These are phyloP conservation scores for Strobilomyces dryophilus DNA, from an alignment of 768 basidiomycete species.

Conservation along the genomic window DNA sequence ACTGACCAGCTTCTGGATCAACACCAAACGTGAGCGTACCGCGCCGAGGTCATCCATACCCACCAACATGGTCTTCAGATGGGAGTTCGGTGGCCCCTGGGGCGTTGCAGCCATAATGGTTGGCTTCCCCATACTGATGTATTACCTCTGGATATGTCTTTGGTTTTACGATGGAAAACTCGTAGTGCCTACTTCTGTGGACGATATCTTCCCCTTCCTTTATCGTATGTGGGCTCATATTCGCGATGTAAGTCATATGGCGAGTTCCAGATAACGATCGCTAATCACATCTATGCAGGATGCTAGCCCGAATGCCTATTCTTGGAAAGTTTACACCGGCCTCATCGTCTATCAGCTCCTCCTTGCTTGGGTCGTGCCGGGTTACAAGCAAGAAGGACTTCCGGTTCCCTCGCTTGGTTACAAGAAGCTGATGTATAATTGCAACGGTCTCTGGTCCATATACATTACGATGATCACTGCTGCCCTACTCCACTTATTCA, in stretches of 20 bases:
- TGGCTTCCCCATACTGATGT: constrained; percentile 94
- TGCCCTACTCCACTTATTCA: constrained; percentile 66
- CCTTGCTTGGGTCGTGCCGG: constrained; percentile 88
- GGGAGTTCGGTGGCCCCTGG: constrained; percentile 94
- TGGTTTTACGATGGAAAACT: constrained; percentile 92
- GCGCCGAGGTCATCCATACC: constrained; percentile 22
- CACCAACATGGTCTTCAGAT: constrained; percentile 42
- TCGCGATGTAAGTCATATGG: constrained; percentile 38
- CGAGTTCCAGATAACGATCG: neutral
- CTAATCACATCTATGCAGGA: constrained; percentile 47
- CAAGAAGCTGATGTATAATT: constrained; percentile 92
- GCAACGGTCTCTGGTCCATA: constrained; percentile 85
- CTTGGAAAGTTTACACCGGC: constrained; percentile 87
- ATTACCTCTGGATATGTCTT: constrained; percentile 97
- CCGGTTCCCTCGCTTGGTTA: constrained; percentile 94
- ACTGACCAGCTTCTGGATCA: constrained; percentile 70
- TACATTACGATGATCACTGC: constrained; percentile 81
- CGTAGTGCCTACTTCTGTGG: constrained; percentile 60
- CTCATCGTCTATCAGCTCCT: constrained; percentile 86
- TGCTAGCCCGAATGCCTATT: constrained; percentile 84
- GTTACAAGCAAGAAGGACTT: constrained; percentile 90
- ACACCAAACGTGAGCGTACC: constrained; percentile 49
- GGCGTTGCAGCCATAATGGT: constrained; percentile 93
- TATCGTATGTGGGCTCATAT: constrained; percentile 80
- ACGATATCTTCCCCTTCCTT: constrained; percentile 76